Conservation (phyloP, 345 rosid species). For the Draba incana region DNA sequence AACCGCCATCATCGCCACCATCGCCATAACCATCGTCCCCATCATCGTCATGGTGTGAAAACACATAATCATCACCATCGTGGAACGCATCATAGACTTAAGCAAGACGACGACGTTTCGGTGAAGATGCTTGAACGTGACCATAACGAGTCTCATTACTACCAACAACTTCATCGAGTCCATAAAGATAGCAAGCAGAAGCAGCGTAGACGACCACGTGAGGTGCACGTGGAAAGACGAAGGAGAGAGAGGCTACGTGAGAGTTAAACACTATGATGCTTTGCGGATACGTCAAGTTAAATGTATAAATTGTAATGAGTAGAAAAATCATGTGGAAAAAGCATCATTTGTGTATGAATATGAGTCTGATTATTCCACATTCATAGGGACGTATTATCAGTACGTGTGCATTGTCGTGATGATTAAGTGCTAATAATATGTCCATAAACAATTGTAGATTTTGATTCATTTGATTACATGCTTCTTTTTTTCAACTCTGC, state of each 20-base stretch:
- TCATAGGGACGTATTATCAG: too few species aligned
- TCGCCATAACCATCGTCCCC: conserved; percentile 28
- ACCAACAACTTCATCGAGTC: conserved; percentile 59
- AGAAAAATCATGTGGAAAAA: neutral
- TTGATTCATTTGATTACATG: too few species aligned
- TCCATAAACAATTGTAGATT: too few species aligned
- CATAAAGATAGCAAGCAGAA: conserved; percentile 53
- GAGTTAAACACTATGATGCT: neutral
- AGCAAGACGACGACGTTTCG: conserved; percentile 41
- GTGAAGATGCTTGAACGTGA: conserved; percentile 51
- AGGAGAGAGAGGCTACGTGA: conserved; percentile 21
- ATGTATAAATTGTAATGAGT: too few species aligned
- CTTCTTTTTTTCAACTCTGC: too few species aligned
- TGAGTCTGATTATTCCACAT: neutral
- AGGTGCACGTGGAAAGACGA: conserved; percentile 33
- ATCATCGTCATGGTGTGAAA: conserved; percentile 25
- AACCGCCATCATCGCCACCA: conserved; percentile 31
- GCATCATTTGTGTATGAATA: neutral
- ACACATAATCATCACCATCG: conserved; percentile 28
- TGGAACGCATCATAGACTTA: conserved; percentile 46
- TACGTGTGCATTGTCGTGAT: too few species aligned
- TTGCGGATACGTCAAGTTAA: neutral
- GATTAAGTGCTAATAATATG: too few species aligned
- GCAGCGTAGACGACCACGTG: conserved; percentile 45
- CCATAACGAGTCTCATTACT: conserved; percentile 48